Evolutionary conservation across 345 rosid genomes (phyloP), one percentile per base, ranked within the genome.

Genomic region (Turnera subulata): DNA sequence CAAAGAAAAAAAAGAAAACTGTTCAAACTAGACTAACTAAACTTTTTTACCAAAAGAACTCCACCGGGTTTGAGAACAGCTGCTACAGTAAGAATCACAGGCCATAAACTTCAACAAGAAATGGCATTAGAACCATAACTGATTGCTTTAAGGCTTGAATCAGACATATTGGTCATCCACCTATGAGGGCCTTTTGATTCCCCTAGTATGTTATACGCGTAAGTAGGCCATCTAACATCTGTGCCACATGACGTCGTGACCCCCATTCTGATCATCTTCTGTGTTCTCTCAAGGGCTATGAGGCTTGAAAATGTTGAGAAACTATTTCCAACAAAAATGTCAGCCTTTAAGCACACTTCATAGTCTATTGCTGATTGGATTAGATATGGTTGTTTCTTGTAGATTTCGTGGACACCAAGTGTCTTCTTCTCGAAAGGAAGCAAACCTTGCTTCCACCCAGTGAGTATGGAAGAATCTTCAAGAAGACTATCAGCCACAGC

Each of bases 271-370:
- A 73, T 71, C 65, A 75, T 79, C 75, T 76, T 90, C 54, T 93
- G 99, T 6, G 99, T 87, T 67, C 99, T 81, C 49, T 85, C 95
- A 14, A 93, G 95, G 48, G 69, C 94, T 38, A 93, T 66, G 23
- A 93, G 96, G 76, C 96, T 85, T 7, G 99, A 90, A 75, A 93
- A 93, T 2, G 99, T 93, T 13, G 99, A 93, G 58, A 85, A 90
- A 62, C 95, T 93, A 67, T 93, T 93, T 11, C 99, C 99, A 11
- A 88, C 82, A n/a, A 93, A 93, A 0, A 88, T 65, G 70, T 90
- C 92, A 0, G 99, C 88, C 73, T 80, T 78, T 20, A 76, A 73
- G 74, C 99, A 93, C 48, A 90, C 99, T 65, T 93, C 99, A 13
- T 90, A 93, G 48, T 93, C 99, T 39, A 93, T 90, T n/a, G 97